phyloP scores from a whole-genome alignment of 106 monocot genomes.

The Dioscorea zingiberensis region DNA sequence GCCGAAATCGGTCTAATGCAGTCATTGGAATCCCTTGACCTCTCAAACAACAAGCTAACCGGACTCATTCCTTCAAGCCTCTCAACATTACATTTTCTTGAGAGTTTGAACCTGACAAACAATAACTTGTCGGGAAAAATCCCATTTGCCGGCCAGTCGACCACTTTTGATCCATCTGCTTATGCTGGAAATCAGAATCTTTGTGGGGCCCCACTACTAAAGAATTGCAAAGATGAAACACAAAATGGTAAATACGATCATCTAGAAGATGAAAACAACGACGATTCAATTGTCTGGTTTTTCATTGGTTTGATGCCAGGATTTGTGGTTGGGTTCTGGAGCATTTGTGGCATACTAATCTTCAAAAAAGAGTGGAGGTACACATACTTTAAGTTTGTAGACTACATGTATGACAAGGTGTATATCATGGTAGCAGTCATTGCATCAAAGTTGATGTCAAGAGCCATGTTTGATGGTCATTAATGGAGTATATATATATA shows the following conservation, averaged over 20 bases:
- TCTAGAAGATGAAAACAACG: not conserved
- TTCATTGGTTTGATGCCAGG: not conserved
- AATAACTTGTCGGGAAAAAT: constrained; percentile 1
- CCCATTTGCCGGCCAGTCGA: not conserved
- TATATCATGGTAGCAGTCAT: too few relatives aligned
- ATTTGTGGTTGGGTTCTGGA: not conserved
- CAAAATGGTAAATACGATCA: not conserved
- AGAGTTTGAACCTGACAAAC: not conserved
- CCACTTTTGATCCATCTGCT: not conserved
- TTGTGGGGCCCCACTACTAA: not conserved
- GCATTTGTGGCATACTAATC: too few relatives aligned
- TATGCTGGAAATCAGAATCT: not conserved
- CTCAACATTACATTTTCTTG: not conserved
- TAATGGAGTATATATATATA: too few relatives aligned
- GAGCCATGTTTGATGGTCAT: too few relatives aligned
- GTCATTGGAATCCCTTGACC: not conserved
- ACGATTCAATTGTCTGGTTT: not conserved
- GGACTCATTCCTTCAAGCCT: not conserved
- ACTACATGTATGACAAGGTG: too few relatives aligned
- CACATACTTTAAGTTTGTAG: too few relatives aligned
- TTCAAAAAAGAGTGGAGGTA: too few relatives aligned
- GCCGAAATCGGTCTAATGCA: not conserved
- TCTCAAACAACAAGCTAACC: not conserved
- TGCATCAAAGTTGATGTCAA: too few relatives aligned
- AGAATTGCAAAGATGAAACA: not conserved